Evolutionary conservation across 148 eudicot genomes (phyloP).

Genomic region (Fagopyrum esculentum): DNA sequence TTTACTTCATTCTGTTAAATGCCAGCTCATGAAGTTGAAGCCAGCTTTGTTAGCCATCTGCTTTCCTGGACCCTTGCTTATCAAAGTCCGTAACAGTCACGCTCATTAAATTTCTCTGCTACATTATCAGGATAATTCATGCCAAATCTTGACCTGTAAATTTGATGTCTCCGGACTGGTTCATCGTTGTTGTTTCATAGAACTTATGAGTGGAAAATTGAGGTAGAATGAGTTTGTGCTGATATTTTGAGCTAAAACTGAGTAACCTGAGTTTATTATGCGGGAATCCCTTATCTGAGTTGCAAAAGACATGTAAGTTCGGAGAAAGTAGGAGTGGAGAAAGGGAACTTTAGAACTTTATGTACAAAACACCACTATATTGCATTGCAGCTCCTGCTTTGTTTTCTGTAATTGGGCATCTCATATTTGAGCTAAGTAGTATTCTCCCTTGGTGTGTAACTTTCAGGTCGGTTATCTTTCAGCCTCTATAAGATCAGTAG

Average conservation of each 20-base stretch:
- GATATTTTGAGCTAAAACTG: not conserved
- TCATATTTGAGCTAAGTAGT: not conserved
- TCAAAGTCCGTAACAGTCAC: not conserved
- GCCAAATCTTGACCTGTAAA: not conserved
- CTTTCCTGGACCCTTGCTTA: not conserved
- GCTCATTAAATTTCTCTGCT: not conserved
- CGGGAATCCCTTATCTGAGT: not conserved
- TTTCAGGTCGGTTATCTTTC: slow-evolving; percentile 92
- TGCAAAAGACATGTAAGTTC: not conserved
- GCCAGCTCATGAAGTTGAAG: not conserved
- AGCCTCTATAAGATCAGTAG: slow-evolving; percentile 94
- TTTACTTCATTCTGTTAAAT: not conserved
- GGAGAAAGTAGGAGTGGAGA: not conserved
- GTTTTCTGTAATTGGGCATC: not conserved
- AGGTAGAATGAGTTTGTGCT: slow-evolving; percentile 1
- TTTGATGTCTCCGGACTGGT: not conserved
- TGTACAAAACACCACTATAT: not conserved
- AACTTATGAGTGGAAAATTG: not conserved
- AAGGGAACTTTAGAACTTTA: not conserved
- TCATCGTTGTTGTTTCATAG: not conserved
- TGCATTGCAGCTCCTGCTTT: not conserved
- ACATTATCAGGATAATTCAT: not conserved
- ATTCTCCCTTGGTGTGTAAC: slow-evolving; percentile 12
- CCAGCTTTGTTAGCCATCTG: not conserved
- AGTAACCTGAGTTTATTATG: not conserved